Conservation (phyloP, 1,284 basidiomycete genomes). For the Ceratobasidium sp. region DNA sequence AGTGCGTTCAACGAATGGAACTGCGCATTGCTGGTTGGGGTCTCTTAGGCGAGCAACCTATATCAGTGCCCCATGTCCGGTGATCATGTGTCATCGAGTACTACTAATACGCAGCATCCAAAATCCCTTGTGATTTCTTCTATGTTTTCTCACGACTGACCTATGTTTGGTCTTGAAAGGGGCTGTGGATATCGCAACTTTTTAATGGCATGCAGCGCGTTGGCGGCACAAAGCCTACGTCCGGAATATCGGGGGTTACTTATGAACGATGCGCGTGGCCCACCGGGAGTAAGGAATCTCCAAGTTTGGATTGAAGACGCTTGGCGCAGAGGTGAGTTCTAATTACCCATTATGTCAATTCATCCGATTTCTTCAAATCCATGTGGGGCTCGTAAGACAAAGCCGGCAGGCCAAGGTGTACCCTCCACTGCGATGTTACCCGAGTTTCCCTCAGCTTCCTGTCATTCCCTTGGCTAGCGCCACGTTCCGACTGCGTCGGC, state of each 20-base stretch:
- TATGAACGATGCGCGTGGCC: constrained; percentile 51
- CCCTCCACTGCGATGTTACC: no score
- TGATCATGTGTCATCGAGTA: neutral
- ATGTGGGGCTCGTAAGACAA: neutral
- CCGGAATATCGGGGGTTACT: constrained; percentile 70
- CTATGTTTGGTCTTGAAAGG: neutral
- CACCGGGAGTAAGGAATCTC: constrained; percentile 69
- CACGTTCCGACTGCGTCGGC: no score
- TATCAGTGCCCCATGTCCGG: constrained; percentile 51
- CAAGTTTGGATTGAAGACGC: constrained; percentile 83
- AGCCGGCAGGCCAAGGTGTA: no score
- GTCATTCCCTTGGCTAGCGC: no score
- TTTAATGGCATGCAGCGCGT: constrained; percentile 78
- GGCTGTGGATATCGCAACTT: constrained; percentile 82
- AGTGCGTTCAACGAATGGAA: constrained; percentile 57
- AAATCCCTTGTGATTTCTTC: constrained; percentile 22
- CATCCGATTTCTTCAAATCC: neutral
- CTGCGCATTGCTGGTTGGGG: neutral
- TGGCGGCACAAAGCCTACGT: constrained; percentile 72
- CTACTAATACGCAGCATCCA: neutral
- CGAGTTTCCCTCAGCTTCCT: no score
- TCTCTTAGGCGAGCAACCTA: neutral
- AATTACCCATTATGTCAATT: neutral
- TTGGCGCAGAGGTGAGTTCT: constrained; percentile 70
- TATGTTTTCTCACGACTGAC: constrained; percentile 16